phyloP scores from a whole-genome alignment of 768 basidiomycete species.

The Lactifluus volemus region DNA sequence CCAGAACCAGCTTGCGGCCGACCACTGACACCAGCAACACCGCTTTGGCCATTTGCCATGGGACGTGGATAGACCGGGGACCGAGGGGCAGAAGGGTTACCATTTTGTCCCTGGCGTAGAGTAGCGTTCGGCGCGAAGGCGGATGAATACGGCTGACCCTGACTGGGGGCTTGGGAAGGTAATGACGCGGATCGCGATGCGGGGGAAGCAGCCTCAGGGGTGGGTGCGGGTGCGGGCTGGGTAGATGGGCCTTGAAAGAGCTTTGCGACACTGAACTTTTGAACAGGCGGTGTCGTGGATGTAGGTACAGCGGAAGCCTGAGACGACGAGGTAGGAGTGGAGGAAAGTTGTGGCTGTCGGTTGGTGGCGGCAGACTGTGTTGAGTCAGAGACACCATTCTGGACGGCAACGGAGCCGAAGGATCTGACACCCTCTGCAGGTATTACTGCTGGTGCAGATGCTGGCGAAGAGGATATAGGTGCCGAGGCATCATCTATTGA shows the following conservation, averaged over 20 bases:
- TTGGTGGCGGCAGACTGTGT: slow-evolving; percentile 16
- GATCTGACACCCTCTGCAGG: slow-evolving; percentile 61
- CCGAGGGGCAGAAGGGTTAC: slow-evolving; percentile 30
- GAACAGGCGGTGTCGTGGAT: slow-evolving; percentile 20
- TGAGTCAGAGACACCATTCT: slow-evolving; percentile 31
- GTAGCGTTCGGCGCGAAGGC: slow-evolving; percentile 6
- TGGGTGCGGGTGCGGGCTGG: slow-evolving; percentile 15
- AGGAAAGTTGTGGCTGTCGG: slow-evolving; percentile 22
- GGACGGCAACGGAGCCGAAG: slow-evolving; percentile 62
- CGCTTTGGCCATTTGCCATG: slow-evolving; percentile 42
- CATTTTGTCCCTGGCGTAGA: slow-evolving; percentile 17
- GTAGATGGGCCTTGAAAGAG: slow-evolving; percentile 45
- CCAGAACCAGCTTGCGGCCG: slow-evolving; percentile 36
- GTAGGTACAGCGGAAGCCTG: slow-evolving; percentile 20
- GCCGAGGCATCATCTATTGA: slow-evolving; percentile 77
- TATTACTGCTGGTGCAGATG: slow-evolving; percentile 53
- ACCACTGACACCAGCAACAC: slow-evolving; percentile 32
- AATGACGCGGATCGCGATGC: slow-evolving; percentile 44
- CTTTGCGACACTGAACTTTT: slow-evolving; percentile 45
- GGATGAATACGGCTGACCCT: slow-evolving; percentile 9
- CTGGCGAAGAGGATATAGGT: slow-evolving; percentile 76
- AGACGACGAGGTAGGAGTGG: slow-evolving; percentile 27
- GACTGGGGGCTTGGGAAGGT: slow-evolving; percentile 31
- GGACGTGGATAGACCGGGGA: slow-evolving; percentile 61
- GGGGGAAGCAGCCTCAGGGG: slow-evolving; percentile 29